Base-by-base conservation (phyloP, 352 stramenopile genomes). In the Pythium insidiosum region DNA sequence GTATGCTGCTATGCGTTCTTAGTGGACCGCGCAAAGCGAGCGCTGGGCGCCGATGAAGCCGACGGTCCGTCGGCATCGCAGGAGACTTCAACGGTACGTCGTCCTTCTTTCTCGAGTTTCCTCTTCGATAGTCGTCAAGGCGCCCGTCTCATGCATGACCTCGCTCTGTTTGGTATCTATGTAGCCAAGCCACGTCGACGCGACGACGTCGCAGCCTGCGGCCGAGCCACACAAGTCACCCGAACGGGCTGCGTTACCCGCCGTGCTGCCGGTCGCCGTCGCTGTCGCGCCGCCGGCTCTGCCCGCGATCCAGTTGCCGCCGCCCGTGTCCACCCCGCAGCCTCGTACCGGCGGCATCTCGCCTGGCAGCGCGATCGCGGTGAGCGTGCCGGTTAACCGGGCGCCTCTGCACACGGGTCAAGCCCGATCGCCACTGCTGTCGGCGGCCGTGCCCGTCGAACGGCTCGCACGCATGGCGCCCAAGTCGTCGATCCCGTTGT, bases 391-490 rank as follows among this genome's bases (percentile, higher is more conserved):
- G 19, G 19, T 19, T 23, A 21, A 16, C 3, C 33, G 35, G 22
- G 45, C 37, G 5, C 55, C 15, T 34, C 39, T 52, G 28, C 44
- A 30, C 19, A 38, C 16, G 7, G 28, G 34, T 22, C 25, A n/a
- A n/a, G n/a, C n/a, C n/a, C n/a, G n/a, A n/a, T n/a, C n/a, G n/a
- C n/a, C n/a, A n/a, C n/a, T n/a, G n/a, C n/a, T n/a, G n/a, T 60
- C 19, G 28, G 36, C 24, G 20, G 38, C 15, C 5, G 20, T 44
- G 16, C 47, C 52, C 35, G 58, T 76, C 1, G 74, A 87, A 47
- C 67, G 75, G 18, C 61, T 88, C 15, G 58, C 66, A 0, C 84
- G 85, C 61, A 88, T 85, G 26, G 71, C 70, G 25, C 78, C 68
- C 9, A 61, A 57, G 54, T 35, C 47, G 20, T 18, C 25, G 15